Base-by-base conservation (phyloP, 768 basidiomycete species). In the Mycena leptocephala region DNA sequence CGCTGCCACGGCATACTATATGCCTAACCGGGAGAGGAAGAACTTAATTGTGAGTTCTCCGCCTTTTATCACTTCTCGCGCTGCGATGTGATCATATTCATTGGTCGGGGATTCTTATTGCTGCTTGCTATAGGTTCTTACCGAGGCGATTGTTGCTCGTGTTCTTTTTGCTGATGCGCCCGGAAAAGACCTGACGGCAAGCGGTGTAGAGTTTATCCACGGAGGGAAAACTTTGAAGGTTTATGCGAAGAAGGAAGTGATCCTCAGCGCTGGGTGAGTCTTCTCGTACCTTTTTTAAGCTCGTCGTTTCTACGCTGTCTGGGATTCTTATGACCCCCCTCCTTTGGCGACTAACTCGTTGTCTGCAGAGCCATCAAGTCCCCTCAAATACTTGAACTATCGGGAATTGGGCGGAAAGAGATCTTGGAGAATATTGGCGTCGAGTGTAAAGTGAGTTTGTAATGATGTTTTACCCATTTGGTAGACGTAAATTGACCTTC, bases 351-450 rank as follows among this genome's bases (percentile, higher is more conserved):
- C 35, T 37, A 37, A 37, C 35, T 37, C 72, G 33, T 33, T 28
- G 11, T 62, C 37, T 26, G 61, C 14, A 39, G 58, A 59, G 20
- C 56, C 10, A 32, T 53, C 53, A 30, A 58, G 24, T 56, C 28
- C 11, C 65, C 66, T 7, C 71, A 72, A 53, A 72, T 93, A 11
- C 87, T 93, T 2, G 90, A 93, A 78, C 82, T 93, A 3, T 92
- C 91, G 7, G 93, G 92, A 28, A 89, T 93, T 68, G 92, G 92
- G 22, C 83, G 87, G 37, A 67, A 74, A 26, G 83, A 82, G 2
- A 75, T 90, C 26, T 82, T 93, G 37, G 77, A 83, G 30, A 82
- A 75, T 7, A 78, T 89, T 22, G 87, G 86, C 3, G 84, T 93
- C 48, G 71, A 81, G 1, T 74, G 83, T 32, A 83, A 83, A 65